A percentile compares a stretch with the other conserved stretches of the same genome.
Conservation (phyloP, 2,329 filamentous ascomycete species). For the Aspergillus fructus region DNA sequence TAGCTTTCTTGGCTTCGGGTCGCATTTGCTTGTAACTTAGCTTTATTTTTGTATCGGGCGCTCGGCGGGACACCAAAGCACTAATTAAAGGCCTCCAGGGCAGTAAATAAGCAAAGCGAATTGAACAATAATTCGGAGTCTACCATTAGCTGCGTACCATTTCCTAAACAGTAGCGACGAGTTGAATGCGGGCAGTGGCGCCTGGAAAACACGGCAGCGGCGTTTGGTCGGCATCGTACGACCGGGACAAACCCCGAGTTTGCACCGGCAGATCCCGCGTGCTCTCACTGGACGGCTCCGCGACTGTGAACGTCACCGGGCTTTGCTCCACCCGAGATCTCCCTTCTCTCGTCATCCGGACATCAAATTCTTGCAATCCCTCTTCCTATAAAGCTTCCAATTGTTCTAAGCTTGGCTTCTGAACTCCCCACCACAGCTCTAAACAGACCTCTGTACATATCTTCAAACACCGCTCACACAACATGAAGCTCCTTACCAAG, state of each 20-base stretch:
- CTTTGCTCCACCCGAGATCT: conserved; percentile 12
- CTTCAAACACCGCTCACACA: conserved; percentile 27
- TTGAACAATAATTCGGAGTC: not conserved
- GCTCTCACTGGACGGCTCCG: not conserved
- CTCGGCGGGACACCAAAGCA: not conserved
- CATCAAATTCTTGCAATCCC: not conserved
- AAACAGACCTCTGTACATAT: not conserved
- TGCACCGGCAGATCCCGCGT: conserved; percentile 10
- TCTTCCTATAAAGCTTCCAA: not conserved
- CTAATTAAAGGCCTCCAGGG: not conserved
- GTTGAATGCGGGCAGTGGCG: too few relatives aligned
- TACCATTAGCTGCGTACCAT: not conserved
- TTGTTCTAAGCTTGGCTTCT: not conserved
- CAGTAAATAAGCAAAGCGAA: not conserved
- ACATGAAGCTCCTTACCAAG: conserved; percentile 93
- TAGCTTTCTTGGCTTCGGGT: conserved; percentile 19
- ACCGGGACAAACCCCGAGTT: conserved; percentile 3
- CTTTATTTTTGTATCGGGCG: conserved; percentile 7
- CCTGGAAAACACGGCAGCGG: not conserved
- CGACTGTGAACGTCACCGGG: conserved; percentile 12
- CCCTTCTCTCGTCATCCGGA: conserved; percentile 4
- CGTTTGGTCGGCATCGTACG: conserved; percentile 11
- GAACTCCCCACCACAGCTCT: not conserved
- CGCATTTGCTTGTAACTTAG: conserved; percentile 1
- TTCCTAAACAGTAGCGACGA: too few relatives aligned